phyloP scores from a whole-genome alignment of 495 filamentous ascomycete genomes.

The Tuber brumale region DNA sequence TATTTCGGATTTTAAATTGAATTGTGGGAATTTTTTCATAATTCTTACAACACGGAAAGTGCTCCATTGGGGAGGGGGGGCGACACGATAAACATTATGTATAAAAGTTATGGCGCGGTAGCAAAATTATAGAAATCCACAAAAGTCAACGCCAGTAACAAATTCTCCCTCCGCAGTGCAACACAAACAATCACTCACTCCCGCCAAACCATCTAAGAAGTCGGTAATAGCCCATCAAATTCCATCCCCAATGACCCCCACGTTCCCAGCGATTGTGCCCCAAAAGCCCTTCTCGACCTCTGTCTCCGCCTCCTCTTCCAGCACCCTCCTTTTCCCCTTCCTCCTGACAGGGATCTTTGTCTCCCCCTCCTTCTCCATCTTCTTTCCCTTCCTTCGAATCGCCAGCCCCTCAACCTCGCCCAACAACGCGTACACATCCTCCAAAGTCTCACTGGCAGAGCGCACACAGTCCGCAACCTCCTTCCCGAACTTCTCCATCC shows the following conservation, averaged over 20 bases:
- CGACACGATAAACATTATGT: too few relatives aligned
- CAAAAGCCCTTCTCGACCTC: constrained; percentile 32
- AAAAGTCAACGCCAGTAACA: not conserved
- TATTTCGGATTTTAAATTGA: too few relatives aligned
- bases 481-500: constrained; percentile 3
- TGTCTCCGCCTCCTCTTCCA: constrained; percentile 15
- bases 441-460: constrained; percentile 16
- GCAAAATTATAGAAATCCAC: not conserved
- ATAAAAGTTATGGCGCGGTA: not conserved
- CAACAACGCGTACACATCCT: constrained; percentile 21
- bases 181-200: not conserved
- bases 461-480: not conserved
- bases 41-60: too few relatives aligned
- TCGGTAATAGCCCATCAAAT: constrained; percentile 19
- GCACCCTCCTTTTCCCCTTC: constrained; percentile 19
- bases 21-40: too few relatives aligned
- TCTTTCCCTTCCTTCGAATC: constrained; percentile 9
- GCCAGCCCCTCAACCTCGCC: constrained; percentile 33
- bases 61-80: too few relatives aligned
- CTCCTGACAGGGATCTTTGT: constrained; percentile 30
- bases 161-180: not conserved
- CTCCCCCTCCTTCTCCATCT: constrained; percentile 24
- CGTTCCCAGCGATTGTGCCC: constrained; percentile 30
- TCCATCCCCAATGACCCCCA: constrained; percentile 41
- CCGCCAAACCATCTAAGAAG: not conserved